Conservation (phyloP, 306 rosid genomes). For the Rosa persica region DNA sequence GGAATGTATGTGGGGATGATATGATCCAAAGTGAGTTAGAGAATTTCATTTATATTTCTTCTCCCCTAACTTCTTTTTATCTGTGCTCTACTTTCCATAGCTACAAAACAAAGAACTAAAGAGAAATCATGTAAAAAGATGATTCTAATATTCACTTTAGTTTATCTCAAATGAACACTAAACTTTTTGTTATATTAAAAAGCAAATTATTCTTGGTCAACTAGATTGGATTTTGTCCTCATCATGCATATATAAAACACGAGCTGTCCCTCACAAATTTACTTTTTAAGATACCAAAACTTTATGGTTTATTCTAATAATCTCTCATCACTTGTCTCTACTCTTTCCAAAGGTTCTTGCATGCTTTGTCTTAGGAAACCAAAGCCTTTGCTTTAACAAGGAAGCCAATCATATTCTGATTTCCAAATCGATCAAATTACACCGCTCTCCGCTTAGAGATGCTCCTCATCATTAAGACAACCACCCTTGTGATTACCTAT, state of each 20-base stretch:
- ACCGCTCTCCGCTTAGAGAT: neutral
- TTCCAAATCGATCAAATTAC: neutral
- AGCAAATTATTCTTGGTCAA: constrained; percentile 38
- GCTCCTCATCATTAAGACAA: neutral
- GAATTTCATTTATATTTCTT: neutral
- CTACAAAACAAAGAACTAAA: neutral
- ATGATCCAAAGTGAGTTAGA: neutral
- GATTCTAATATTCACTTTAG: constrained; percentile 4
- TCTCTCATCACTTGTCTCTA: neutral
- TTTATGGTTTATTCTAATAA: constrained; percentile 34
- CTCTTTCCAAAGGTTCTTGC: neutral
- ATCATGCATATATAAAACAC: constrained; percentile 23
- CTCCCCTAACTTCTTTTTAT: neutral
- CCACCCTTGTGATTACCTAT: neutral
- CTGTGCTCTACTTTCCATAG: neutral
- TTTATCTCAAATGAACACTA: constrained; percentile 3
- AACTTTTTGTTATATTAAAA: constrained; percentile 3
- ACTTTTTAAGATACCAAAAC: constrained; percentile 29
- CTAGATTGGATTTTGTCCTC: constrained; percentile 37
- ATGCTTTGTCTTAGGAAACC: constrained; percentile 23
- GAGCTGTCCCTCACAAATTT: constrained; percentile 22
- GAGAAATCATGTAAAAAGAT: neutral
- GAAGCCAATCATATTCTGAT: neutral
- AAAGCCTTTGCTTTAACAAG: constrained; percentile 1
- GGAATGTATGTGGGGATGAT: neutral